Conservation (phyloP, 345 rosid species). For the Lumnitzera littorea region DNA sequence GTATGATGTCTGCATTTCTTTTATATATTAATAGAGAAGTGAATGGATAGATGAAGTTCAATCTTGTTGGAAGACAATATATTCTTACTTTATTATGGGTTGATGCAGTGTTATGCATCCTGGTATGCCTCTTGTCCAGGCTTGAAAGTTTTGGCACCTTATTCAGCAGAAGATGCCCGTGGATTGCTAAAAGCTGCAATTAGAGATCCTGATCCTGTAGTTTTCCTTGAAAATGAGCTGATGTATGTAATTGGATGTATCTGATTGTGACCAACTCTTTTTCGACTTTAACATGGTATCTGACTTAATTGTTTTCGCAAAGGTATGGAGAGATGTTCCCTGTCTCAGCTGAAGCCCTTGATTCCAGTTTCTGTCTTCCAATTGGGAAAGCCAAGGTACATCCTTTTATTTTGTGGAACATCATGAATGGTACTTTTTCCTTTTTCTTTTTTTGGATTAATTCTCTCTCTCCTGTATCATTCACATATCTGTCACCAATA, state of each 20-base stretch:
- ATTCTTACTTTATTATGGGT: background rate
- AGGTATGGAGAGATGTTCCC: constrained; percentile 97
- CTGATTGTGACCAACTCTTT: background rate
- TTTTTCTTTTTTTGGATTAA: background rate
- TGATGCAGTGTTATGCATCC: constrained; percentile 73
- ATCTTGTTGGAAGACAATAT: background rate
- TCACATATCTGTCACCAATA: constrained; percentile 19
- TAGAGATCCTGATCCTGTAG: constrained; percentile 97
- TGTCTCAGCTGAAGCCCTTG: constrained; percentile 81
- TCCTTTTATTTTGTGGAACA: constrained; percentile 1
- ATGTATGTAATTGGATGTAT: constrained; percentile 43
- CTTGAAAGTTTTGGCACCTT: constrained; percentile 76
- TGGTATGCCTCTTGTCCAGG: constrained; percentile 93
- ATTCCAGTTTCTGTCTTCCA: constrained; percentile 91
- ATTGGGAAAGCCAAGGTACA: constrained; percentile 93
- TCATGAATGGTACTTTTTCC: constrained; percentile 1
- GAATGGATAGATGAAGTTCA: no score
- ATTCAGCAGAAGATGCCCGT: constrained; percentile 91
- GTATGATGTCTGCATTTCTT: constrained; percentile 23
- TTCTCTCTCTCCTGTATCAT: background rate
- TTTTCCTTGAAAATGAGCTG: constrained; percentile 95
- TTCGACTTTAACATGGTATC: background rate
- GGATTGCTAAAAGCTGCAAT: constrained; percentile 97
- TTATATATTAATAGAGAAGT: no score
- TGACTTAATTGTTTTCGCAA: constrained; percentile 10